Base-by-base conservation (phyloP, 2,329 filamentous ascomycete genomes). In the Nannizziopsis arthrosporioides region DNA sequence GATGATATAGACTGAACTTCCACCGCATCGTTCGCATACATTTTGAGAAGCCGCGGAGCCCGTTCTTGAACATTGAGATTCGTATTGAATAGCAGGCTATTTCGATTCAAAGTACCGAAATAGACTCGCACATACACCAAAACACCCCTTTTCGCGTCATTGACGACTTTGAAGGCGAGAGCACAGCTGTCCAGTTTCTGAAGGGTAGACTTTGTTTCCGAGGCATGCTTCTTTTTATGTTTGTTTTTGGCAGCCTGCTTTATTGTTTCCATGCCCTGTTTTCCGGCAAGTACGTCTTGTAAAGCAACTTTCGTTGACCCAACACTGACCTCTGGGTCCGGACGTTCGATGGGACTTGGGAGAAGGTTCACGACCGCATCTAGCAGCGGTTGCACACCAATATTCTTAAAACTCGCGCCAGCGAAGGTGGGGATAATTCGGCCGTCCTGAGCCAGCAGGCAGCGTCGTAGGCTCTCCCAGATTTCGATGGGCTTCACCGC, bases 71-170 rank as follows among this genome's bases (percentile, higher is more conserved):
- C 69, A 50, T 83, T 76, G 1, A 94, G 75, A 55, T 85, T 87
- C 9, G 89, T 92, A 62, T 96, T 96, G 78, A 84, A 96, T 19
- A 93, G 77, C 2, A 80, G 70, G 8, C 80, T 75, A 55, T 86
- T 87, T 41, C 81, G 81, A 50, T 80, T 78, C 46, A 98, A 70
- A 1, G 78, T 76, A 8, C 92, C 92, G 19, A 87, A 85, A 65
- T 96, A 96, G 6, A 95, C 86, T 36, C 92, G 81, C 8, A 96
- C 82, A 60, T 93, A 96, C 53, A 93, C 88, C 51, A 96, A 74
- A 47, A 93, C 82, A 14, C 92, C 92, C 49, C 88, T 81, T 54
- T 83, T 83, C 7, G 84, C 72, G 59, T 96, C 90, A 55, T 90
- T 84, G 54, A 92, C 87, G 5, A 96, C 92, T 66, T 98, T 98